Evolutionary conservation across 2,329 filamentous ascomycete genomes (phyloP), one percentile per base, ranked within the genome.

Genomic region (Fusarium sp.): DNA sequence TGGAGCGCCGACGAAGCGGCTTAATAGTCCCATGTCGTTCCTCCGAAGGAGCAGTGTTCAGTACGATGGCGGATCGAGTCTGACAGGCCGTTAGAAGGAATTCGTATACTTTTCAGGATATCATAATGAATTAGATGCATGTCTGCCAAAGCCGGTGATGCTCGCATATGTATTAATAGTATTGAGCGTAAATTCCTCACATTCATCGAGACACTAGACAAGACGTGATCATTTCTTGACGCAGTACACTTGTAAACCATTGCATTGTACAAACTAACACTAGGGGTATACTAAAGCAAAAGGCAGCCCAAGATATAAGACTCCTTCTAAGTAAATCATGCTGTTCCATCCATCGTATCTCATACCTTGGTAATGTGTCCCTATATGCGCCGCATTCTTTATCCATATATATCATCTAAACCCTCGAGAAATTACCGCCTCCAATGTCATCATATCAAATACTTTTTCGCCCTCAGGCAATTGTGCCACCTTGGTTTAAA

Each of bases 41-140:
- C 62, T 87, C 62, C 79, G 85, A 57, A 79, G 85, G 58, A 80
- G 81, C 13, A 87, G 85, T 69, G 83, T 86, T 59, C 84, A 86
- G 77, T 77, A 79, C 55, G 80, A 82, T 43, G 44, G 71, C 26
- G 70, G 67, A 25, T 74, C 65, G 58, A 62, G 76, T 58, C 21
- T 69, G 46, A 73, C 55, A 13, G 67, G 64, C 42, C 62, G 70
- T 71, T 31, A 69, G 23, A 18, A n/a, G 55, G n/a, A 10, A 18
- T n/a, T 46, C 46, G 25, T 39, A 11, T n/a, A 34, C 34, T 42
- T 37, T 25, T 16, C 45, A 56, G 46, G 43, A 58, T 34, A 42
- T 51, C 18, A 30, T 58, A 23, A 61, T 41, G 45, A 51, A 43
- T 58, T 50, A 52, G 51, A 31, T 44, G 30, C 14, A 12, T 25